Evolutionary conservation across 192 early-diverging fungal species (phyloP), one percentile per base, ranked within the genome.

Genomic region (Pilaira anomala): DNA sequence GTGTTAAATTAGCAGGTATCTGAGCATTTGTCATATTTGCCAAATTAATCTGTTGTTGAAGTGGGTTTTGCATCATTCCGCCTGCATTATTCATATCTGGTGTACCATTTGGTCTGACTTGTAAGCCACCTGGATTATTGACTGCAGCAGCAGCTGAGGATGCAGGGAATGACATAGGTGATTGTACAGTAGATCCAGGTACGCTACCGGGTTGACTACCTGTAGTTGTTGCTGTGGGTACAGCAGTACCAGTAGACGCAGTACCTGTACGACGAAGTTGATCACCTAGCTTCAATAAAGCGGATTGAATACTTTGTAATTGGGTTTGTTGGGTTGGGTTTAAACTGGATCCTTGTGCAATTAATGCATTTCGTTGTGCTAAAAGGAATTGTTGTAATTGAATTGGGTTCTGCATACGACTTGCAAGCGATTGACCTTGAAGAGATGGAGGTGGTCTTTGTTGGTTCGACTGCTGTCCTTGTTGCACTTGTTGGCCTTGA

Each of bases 241-340:
- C 2, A 48, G 39, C 42, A 16, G 53, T 1, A 6, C 13, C 14
- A 6, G 30, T 22, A 11, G 29, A 29, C 3, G 51, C 48, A 2
- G 48, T n/a, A n/a, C n/a, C n/a, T n/a, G n/a, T 9, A 21, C 66
- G 55, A 29, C 57, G 39, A 13, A 67, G 24, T 40, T 59, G 66
- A 6, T 67, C 66, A 28, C 48, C 33, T 7, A 60, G 18, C 46
- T 66, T 55, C 1, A 40, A 36, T 18, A 63, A 25, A n/a, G 61
- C 49, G 16, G 48, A 29, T 21, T 51, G 46, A 18, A 63, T 50
- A 0, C 48, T 26, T 22, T 52, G 61, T 24, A 63, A 28, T 52
- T 63, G 61, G 11, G 14, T 29, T 25, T 63, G 61, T 14, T 63
- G 61, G 3, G 19, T 19, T 21, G 36, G 61, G 4, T n/a, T 42